Evolutionary conservation across 2,329 filamentous ascomycete genomes (phyloP), one percentile per base, ranked within the genome.

Genomic region (Paraconiothyrium brasiliense): DNA sequence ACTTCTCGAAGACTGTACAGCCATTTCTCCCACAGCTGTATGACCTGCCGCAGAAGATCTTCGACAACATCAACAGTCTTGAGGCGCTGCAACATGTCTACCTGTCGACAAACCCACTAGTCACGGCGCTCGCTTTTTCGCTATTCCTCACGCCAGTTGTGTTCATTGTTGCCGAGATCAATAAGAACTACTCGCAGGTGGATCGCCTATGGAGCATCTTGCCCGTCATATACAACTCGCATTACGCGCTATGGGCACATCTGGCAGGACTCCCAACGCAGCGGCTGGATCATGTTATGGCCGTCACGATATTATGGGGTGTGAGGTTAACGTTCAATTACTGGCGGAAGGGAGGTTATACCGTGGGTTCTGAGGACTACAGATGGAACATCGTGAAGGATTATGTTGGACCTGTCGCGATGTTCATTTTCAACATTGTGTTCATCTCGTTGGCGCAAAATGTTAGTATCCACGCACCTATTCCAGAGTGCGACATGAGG

Each of bases 311-410:
- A 1, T 70, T 94, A 9, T 99, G 95, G 95, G 92, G 91, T 79
- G 91, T 93, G 82, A 91, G 95, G 11, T 83, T 99, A 79, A 98
- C 94, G 2, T 98, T 87, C 84, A 99, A 99, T 81, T 99, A 97
- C 82, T 97, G 92, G 90, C 90, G 95, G 61, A 97, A 92, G 78
- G 95, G 95, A 43, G 95, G 95, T 27, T 99, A 99, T 78, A 83
- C 85, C 16, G 84, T 94, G 66, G 94, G 95, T 41, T 94, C 91
- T 16, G 94, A 99, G 79, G 95, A 99, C 79, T 99, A 99, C 78
- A 87, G 95, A 80, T 99, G 95, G 94, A 84, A 85, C 59, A 88
- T 94, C 58, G 82, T 98, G 56, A 89, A 89, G 74, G 82, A 85
- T 32, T 82, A 88, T 41, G 84, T 94, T 24, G 87, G 87, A 7